Percentiles rank a stretch among this genome's conserved stretches.
Evolutionary conservation across 2,329 filamentous ascomycete species (phyloP).

Genomic region (Malbranchea zuffiana): DNA sequence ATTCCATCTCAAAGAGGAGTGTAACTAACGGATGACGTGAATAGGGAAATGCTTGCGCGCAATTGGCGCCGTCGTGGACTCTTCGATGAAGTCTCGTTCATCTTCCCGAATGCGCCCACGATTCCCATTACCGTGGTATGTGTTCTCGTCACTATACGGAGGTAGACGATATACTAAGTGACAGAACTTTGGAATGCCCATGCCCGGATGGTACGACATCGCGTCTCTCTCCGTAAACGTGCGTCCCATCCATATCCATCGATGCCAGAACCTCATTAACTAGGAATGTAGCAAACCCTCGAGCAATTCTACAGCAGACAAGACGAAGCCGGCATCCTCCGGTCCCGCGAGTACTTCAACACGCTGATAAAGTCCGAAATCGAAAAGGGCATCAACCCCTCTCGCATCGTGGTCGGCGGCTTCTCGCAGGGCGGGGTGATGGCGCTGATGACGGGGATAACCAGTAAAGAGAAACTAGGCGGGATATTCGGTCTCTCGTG

Average conservation of each 20-base stretch:
- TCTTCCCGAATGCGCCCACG: slow-evolving; percentile 79
- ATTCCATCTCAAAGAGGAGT: neutral
- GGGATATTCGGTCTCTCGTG: slow-evolving; percentile 78
- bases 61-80: slow-evolving; percentile 71
- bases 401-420: slow-evolving; percentile 66
- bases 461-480: slow-evolving; percentile 61
- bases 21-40: neutral
- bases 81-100: slow-evolving; percentile 83
- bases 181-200: slow-evolving; percentile 62
- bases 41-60: slow-evolving; percentile 63
- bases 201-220: slow-evolving; percentile 58
- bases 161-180: slow-evolving; percentile 1
- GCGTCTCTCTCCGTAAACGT: slow-evolving; percentile 35
- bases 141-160: slow-evolving; percentile 12
- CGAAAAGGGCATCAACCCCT: slow-evolving; percentile 64
- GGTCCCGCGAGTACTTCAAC: slow-evolving; percentile 65
- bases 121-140: slow-evolving; percentile 76
- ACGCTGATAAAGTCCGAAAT: slow-evolving; percentile 70
- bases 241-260: slow-evolving; percentile 16
- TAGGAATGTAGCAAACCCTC: slow-evolving; percentile 27
- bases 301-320: slow-evolving; percentile 33
- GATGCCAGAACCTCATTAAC: neutral
- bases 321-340: slow-evolving; percentile 58
- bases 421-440: slow-evolving; percentile 72
- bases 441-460: slow-evolving; percentile 69